phyloP scores from a whole-genome alignment of 192 early-diverging fungal genomes.

The Backusella macrospora region DNA sequence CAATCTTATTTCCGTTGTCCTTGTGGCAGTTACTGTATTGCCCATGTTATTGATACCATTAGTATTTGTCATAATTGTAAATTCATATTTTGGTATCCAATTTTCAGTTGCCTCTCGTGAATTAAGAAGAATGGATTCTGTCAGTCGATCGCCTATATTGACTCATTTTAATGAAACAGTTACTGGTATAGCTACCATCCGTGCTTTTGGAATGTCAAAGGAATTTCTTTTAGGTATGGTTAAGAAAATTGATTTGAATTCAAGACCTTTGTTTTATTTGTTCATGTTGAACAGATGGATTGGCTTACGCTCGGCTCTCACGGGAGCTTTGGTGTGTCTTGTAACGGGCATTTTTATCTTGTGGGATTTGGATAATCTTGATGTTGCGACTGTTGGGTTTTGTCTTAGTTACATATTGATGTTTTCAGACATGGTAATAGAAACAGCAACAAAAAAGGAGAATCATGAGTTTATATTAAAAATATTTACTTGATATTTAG shows the following conservation, averaged over 20 bases:
- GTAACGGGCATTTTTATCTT: conserved; percentile 68
- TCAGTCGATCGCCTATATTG: conserved; percentile 72
- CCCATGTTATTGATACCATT: conserved; percentile 63
- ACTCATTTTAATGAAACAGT: conserved; percentile 76
- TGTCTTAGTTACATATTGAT: conserved; percentile 79
- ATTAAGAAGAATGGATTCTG: conserved; percentile 83
- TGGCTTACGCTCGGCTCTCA: conserved; percentile 72
- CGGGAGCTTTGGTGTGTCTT: conserved; percentile 71
- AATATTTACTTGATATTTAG: conserved; percentile 19
- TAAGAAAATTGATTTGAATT: conserved; percentile 51
- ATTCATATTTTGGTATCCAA: conserved; percentile 57
- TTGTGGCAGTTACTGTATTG: conserved; percentile 60
- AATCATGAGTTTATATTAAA: too few species aligned
- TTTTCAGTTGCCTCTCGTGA: conserved; percentile 70
- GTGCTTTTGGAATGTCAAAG: conserved; percentile 76
- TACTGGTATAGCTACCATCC: conserved; percentile 74
- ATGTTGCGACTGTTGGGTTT: conserved; percentile 83
- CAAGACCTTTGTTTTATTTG: conserved; percentile 77
- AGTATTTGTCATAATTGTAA: conserved; percentile 40
- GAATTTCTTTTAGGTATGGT: conserved; percentile 62
- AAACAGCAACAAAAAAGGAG: conserved; percentile 43
- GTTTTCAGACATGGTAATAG: conserved; percentile 58
- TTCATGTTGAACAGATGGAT: conserved; percentile 89
- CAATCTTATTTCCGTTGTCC: conserved; percentile 52
- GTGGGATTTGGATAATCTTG: conserved; percentile 49